Evolutionary conservation across 306 rosid genomes (phyloP).

Genomic region (Mimosa bimucronata): DNA sequence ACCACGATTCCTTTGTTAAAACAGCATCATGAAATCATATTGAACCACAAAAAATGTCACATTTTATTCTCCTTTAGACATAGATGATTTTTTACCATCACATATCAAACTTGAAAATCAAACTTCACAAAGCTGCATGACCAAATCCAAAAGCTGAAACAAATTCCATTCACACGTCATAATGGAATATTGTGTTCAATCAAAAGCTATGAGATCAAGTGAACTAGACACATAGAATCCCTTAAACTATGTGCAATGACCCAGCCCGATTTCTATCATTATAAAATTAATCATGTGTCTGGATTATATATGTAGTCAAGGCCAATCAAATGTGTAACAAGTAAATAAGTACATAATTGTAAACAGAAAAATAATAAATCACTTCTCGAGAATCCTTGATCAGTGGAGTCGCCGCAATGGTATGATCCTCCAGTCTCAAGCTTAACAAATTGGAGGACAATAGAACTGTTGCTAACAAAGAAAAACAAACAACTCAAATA

Average conservation of each 20-base stretch:
- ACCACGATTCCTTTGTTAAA: background rate
- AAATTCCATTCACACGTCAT: no score
- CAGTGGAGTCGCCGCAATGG: slow-evolving; percentile 24
- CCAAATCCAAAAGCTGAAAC: no score
- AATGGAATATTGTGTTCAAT: no score
- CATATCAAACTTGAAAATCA: background rate
- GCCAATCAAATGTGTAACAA: background rate
- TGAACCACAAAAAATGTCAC: no score
- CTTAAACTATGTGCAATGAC: background rate
- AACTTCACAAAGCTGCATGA: no score
- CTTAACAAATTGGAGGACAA: slow-evolving; percentile 24
- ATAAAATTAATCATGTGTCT: background rate
- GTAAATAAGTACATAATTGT: background rate
- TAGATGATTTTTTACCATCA: background rate
- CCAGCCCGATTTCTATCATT: background rate
- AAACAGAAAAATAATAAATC: background rate
- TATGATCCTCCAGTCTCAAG: background rate
- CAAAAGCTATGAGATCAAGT: no score
- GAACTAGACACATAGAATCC: background rate
- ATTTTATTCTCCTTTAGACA: no score
- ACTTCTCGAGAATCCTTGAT: background rate
- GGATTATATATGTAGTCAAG: background rate
- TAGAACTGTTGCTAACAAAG: slow-evolving; percentile 19
- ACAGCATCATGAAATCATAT: no score
- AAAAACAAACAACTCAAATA: slow-evolving; percentile 29